phyloP scores from a whole-genome alignment of 768 basidiomycete genomes.

The Vishniacozyma victoriae region DNA sequence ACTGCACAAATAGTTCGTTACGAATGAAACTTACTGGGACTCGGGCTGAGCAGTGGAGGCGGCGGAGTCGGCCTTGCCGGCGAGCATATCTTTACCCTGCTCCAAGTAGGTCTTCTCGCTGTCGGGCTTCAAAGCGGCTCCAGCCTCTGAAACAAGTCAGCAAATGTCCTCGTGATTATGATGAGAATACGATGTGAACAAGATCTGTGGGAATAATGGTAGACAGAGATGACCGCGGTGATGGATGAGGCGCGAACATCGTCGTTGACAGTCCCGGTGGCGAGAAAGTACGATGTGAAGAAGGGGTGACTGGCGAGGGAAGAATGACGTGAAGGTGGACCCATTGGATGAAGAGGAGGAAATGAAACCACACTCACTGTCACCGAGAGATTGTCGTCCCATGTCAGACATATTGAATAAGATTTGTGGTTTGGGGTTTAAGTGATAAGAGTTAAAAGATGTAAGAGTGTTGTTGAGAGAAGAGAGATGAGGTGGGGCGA shows the following conservation, averaged over 20 bases:
- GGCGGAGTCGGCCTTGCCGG: constrained; percentile 37
- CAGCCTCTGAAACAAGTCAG: constrained; percentile 29
- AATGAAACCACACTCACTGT: constrained; percentile 29
- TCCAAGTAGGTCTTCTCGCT: constrained; percentile 42
- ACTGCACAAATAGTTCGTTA: too few species aligned
- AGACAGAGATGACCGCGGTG: not conserved
- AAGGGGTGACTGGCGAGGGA: too few species aligned
- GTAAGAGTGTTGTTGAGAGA: constrained; percentile 3
- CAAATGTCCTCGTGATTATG: not conserved
- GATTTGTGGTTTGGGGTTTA: constrained; percentile 20
- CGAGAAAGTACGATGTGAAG: not conserved
- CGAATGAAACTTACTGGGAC: too few species aligned
- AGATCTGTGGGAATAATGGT: not conserved
- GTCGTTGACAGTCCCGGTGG: not conserved
- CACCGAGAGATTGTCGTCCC: constrained; percentile 43
- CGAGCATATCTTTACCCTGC: constrained; percentile 33
- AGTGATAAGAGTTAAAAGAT: not conserved
- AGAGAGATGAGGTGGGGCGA: too few species aligned
- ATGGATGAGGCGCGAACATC: not conserved
- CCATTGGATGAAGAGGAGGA: not conserved
- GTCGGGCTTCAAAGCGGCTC: constrained; percentile 43
- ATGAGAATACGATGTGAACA: not conserved
- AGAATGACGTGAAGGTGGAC: not conserved
- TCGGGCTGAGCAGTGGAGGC: constrained; percentile 40
- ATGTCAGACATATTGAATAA: constrained; percentile 44